These are phyloP conservation scores for Colletotrichum godetiae DNA, from an alignment of 2,329 filamentous ascomycete genomes.

Conservation along the genomic window DNA sequence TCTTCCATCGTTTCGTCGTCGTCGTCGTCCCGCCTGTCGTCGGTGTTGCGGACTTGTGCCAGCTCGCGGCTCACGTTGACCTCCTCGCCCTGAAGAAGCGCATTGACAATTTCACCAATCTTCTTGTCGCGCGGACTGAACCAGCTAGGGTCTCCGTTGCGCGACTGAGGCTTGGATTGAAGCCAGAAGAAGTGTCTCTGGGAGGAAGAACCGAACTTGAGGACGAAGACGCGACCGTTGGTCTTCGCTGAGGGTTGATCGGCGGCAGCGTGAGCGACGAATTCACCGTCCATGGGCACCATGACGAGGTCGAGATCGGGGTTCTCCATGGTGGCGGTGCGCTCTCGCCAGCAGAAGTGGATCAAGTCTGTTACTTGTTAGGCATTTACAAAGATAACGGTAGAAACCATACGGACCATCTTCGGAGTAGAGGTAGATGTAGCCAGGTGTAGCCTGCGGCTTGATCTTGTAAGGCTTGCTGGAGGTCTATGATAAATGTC, in stretches of 20 bases:
- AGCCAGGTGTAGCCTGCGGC: slow-evolving; percentile 79
- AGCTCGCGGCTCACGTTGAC: slow-evolving; percentile 83
- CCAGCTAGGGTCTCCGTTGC: slow-evolving; percentile 75
- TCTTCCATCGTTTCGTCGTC: slow-evolving; percentile 85
- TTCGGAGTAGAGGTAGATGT: slow-evolving; percentile 92
- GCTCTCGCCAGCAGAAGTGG: slow-evolving; percentile 97
- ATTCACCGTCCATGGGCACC: slow-evolving; percentile 89
- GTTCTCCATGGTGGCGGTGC: slow-evolving; percentile 74
- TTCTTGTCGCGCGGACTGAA: slow-evolving; percentile 89
- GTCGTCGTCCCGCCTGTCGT: slow-evolving; percentile 66
- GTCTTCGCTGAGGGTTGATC: slow-evolving; percentile 69
- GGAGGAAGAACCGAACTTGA: slow-evolving; percentile 94
- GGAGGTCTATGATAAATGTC: slow-evolving; percentile 50
- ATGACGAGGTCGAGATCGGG: slow-evolving; percentile 92
- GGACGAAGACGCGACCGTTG: slow-evolving; percentile 90
- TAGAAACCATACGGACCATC: slow-evolving; percentile 72
- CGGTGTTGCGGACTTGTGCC: slow-evolving; percentile 66
- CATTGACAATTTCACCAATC: slow-evolving; percentile 88
- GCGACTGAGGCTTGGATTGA: slow-evolving; percentile 86
- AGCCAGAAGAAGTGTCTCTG: slow-evolving; percentile 96
- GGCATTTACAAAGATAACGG: not conserved
- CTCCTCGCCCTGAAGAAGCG: slow-evolving; percentile 87
- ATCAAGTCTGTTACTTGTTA: slow-evolving; percentile 73
- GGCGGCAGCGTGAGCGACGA: slow-evolving; percentile 78
- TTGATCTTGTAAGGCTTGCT: slow-evolving; percentile 77